Percentiles rank a stretch among this genome's conserved stretches.
Conservation (phyloP, 208 protist species). For the Leishmania turanica region DNA sequence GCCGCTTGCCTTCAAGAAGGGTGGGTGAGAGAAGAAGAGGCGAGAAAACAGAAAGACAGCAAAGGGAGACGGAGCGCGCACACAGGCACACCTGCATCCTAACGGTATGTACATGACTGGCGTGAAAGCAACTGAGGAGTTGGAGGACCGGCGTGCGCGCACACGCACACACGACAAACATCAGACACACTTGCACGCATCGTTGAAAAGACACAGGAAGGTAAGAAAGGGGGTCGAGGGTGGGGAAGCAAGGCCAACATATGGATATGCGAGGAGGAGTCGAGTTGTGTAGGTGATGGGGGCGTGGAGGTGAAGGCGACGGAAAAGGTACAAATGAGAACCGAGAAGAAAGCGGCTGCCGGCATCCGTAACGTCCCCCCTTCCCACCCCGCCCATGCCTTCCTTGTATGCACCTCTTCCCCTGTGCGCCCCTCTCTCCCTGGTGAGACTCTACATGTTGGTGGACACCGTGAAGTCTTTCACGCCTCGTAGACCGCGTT, state of each 20-base stretch:
- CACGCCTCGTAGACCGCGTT: slow-evolving; percentile 69
- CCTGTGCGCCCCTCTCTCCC: neutral
- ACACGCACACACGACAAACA: neutral
- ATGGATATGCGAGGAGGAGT: neutral
- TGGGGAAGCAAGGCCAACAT: neutral
- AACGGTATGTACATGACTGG: slow-evolving; percentile 21
- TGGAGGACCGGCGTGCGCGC: neutral
- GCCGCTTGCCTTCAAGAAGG: neutral
- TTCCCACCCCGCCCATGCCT: neutral
- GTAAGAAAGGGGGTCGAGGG: neutral
- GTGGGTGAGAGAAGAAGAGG: slow-evolving; percentile 21
- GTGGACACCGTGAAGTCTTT: slow-evolving; percentile 36
- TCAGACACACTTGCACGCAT: neutral
- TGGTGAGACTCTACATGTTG: slow-evolving; percentile 1
- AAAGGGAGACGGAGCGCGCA: neutral
- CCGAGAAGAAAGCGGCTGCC: neutral
- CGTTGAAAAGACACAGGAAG: neutral
- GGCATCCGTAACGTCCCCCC: neutral
- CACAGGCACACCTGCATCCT: neutral
- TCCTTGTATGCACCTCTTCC: neutral
- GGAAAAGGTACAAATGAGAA: neutral
- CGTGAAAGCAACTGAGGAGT: neutral
- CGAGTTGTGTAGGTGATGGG: neutral
- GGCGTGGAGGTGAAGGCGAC: neutral
- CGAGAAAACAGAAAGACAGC: neutral